These are phyloP conservation scores for Ceratocystis albifundus DNA, from an alignment of 2,329 filamentous ascomycete species.

Conservation along the genomic window DNA sequence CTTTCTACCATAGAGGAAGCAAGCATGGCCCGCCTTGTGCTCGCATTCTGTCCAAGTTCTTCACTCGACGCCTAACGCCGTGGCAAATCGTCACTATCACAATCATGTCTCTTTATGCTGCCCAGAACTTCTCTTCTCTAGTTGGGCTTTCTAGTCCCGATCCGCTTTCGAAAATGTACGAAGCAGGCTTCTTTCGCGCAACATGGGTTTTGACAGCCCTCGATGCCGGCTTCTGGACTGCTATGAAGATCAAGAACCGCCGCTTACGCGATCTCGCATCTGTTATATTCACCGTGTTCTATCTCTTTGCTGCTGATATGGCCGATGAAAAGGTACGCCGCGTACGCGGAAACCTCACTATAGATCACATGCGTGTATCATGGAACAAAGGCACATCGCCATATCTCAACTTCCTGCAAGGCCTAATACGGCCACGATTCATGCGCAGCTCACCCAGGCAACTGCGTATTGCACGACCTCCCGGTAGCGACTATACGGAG, in stretches of 20 bases:
- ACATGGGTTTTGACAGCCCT: constrained; percentile 94
- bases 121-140: constrained; percentile 87
- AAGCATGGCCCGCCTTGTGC: constrained; percentile 76
- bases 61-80: constrained; percentile 61
- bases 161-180: constrained; percentile 88
- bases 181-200: constrained; percentile 80
- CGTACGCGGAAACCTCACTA: constrained; percentile 71
- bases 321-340: constrained; percentile 95
- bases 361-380: constrained; percentile 81
- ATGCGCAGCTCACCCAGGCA: constrained; percentile 71
- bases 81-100: constrained; percentile 86
- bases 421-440: constrained; percentile 62
- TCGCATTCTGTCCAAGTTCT: constrained; percentile 56
- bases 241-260: constrained; percentile 74
- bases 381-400: constrained; percentile 94
- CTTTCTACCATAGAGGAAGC: constrained; percentile 49
- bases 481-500: constrained; percentile 68
- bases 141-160: constrained; percentile 86
- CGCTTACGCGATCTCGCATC: constrained; percentile 74
- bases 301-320: constrained; percentile 81
- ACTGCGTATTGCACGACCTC: constrained; percentile 72
- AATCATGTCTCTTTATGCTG: constrained; percentile 80
- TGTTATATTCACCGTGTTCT: constrained; percentile 77
- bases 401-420: constrained; percentile 63
- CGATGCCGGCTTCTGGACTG: constrained; percentile 96